A percentile compares a stretch with the other conserved stretches of the same genome.
These are phyloP conservation scores for Pelargonium fulgidum DNA, from an alignment of 441 rosid genomes.

Conservation along the genomic window DNA sequence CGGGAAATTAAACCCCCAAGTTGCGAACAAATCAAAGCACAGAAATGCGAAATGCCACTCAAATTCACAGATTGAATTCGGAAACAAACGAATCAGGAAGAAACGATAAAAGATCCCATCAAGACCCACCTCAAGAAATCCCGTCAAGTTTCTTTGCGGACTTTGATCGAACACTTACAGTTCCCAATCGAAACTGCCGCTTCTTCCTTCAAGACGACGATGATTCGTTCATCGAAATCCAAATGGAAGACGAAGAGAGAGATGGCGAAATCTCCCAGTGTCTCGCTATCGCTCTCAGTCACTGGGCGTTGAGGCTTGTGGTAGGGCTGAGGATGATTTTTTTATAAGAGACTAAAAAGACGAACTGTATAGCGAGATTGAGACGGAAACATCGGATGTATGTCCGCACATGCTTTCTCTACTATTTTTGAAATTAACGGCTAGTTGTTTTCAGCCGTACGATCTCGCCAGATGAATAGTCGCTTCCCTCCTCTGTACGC, in stretches of 20 bases:
- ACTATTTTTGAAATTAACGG: conserved; percentile 2
- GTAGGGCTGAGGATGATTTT: not conserved
- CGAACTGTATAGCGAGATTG: conserved; percentile 6
- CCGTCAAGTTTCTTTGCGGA: not conserved
- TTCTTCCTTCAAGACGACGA: not conserved
- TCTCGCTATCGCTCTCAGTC: not conserved
- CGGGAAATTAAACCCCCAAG: conserved; percentile 21
- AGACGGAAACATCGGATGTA: conserved; percentile 2
- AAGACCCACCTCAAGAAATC: conserved; percentile 9
- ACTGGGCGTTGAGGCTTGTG: not conserved
- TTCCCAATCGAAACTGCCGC: not conserved
- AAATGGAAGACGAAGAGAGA: conserved; percentile 3
- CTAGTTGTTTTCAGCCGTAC: not conserved
- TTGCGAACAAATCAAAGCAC: conserved; percentile 11
- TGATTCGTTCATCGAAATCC: not conserved
- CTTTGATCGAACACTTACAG: conserved; percentile 5
- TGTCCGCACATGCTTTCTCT: conserved; percentile 10
- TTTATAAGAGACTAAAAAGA: not conserved
- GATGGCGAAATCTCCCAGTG: not conserved
- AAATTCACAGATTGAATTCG: not conserved
- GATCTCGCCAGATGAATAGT: not conserved
- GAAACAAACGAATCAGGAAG: not conserved
- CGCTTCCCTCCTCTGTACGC: conserved; percentile 1
- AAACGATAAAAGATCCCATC: conserved; percentile 6
- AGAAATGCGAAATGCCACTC: conserved; percentile 12